Percentiles rank a stretch among this genome's conserved stretches.
Evolutionary conservation across 1,284 basidiomycete species (phyloP).

Genomic region (Amylostereum areolatum): DNA sequence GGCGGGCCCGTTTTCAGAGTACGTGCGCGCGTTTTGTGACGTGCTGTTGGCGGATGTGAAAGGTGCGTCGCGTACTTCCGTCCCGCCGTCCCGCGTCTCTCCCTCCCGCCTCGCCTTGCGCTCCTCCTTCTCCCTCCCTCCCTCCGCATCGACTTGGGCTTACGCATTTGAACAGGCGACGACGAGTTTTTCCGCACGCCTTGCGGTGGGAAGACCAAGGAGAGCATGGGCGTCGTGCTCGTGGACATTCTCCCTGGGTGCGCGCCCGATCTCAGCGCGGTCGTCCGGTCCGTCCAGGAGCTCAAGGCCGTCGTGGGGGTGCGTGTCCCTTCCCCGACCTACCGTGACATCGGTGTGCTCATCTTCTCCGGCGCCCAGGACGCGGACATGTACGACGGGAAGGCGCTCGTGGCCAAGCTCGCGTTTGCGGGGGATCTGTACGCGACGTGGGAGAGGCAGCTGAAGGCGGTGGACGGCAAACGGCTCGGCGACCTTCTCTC

Average conservation of each 20-base stretch:
- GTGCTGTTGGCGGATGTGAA: slow-evolving; percentile 7
- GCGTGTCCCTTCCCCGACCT: not conserved
- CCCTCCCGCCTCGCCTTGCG: not conserved
- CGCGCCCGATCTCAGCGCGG: slow-evolving; percentile 4
- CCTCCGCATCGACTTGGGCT: too few species aligned
- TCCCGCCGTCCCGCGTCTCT: too few species aligned
- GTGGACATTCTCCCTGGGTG: slow-evolving; percentile 6
- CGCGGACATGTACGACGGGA: not conserved
- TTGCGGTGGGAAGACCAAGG: slow-evolving; percentile 5
- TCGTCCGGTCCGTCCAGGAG: not conserved
- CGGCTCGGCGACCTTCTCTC: not conserved
- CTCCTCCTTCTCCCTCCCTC: not conserved
- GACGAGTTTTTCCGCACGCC: not conserved
- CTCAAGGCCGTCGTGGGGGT: slow-evolving; percentile 7
- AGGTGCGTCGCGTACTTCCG: not conserved
- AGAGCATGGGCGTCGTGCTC: not conserved
- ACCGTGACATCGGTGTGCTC: not conserved
- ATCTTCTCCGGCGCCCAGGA: not conserved
- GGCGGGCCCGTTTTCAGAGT: slow-evolving; percentile 5
- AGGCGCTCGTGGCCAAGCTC: not conserved
- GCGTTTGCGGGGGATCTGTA: not conserved
- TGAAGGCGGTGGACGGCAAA: not conserved
- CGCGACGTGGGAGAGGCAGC: not conserved
- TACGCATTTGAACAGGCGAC: too few species aligned
- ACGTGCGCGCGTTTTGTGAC: slow-evolving; percentile 8